These are phyloP conservation scores for Backusella tarrabulga DNA, from an alignment of 192 early-diverging fungal genomes.

Conservation along the genomic window DNA sequence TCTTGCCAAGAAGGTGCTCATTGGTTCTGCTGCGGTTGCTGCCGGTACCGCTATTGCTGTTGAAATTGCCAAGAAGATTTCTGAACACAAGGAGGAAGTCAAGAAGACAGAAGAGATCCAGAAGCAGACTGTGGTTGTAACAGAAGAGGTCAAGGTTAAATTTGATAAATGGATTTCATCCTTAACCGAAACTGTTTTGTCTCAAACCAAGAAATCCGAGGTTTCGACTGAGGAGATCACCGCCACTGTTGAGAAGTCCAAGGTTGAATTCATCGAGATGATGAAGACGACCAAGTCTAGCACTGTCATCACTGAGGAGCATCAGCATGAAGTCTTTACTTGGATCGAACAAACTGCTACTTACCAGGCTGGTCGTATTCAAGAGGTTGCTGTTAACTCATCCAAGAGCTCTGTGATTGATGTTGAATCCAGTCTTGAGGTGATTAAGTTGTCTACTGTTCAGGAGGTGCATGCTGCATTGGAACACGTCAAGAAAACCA, in stretches of 20 bases:
- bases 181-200: neutral
- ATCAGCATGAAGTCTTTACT: slow-evolving; percentile 11
- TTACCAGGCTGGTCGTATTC: slow-evolving; percentile 18
- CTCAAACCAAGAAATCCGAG: neutral
- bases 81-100: slow-evolving; percentile 4
- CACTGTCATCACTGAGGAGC: neutral
- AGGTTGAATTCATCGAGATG: neutral
- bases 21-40: slow-evolving; percentile 15
- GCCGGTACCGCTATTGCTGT: slow-evolving; percentile 15
- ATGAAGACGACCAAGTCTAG: slow-evolving; percentile 6
- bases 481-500: slow-evolving; percentile 7
- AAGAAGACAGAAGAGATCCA: neutral
- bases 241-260: slow-evolving; percentile 7
- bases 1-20: slow-evolving; percentile 13
- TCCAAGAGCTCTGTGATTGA: neutral
- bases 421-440: slow-evolving; percentile 6
- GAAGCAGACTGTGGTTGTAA: slow-evolving; percentile 2
- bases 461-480: slow-evolving; percentile 13
- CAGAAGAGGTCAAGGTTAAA: slow-evolving; percentile 8
- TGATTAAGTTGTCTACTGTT: slow-evolving; percentile 6
- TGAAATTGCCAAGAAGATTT: slow-evolving; percentile 12
- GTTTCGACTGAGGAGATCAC: slow-evolving; percentile 13
- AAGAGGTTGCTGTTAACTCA: slow-evolving; percentile 4
- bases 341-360: slow-evolving; percentile 20
- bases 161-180: slow-evolving; percentile 13